Evolutionary conservation across 2,329 filamentous ascomycete genomes (phyloP).

Genomic region (Pseudofabraea citricarpa): DNA sequence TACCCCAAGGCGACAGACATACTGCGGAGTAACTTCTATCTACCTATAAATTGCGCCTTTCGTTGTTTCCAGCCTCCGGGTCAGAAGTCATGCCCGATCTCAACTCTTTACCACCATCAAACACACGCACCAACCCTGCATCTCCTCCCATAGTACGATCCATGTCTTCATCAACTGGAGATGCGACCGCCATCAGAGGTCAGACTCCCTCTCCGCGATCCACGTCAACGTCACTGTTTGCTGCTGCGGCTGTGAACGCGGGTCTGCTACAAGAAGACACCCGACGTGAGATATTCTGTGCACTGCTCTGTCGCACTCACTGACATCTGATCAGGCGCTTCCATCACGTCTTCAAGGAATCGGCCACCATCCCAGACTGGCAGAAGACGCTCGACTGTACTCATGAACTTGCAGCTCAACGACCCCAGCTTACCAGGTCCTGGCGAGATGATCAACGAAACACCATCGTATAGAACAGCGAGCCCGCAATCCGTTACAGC

Average conservation of each 20-base stretch:
- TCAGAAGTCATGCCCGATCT: slow-evolving; percentile 43
- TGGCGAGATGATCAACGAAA: slow-evolving; percentile 59
- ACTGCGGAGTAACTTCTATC: not conserved
- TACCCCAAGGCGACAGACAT: too few relatives aligned
- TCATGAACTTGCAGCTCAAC: slow-evolving; percentile 71
- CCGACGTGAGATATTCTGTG: slow-evolving; percentile 39
- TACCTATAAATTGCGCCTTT: not conserved
- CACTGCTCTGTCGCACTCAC: not conserved
- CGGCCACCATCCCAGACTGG: slow-evolving; percentile 43
- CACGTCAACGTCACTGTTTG: slow-evolving; percentile 67
- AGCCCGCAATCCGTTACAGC: slow-evolving; percentile 43
- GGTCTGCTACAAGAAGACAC: slow-evolving; percentile 64
- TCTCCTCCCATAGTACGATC: slow-evolving; percentile 32
- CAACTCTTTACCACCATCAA: slow-evolving; percentile 53
- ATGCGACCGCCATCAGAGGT: slow-evolving; percentile 25
- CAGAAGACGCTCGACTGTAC: slow-evolving; percentile 61
- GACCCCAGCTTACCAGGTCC: slow-evolving; percentile 63
- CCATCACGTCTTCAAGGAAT: slow-evolving; percentile 42
- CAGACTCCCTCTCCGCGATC: slow-evolving; percentile 58
- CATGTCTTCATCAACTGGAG: slow-evolving; percentile 30
- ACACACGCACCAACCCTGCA: slow-evolving; percentile 23
- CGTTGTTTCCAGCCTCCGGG: not conserved
- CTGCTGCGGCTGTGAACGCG: slow-evolving; percentile 73
- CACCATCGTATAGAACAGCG: slow-evolving; percentile 28
- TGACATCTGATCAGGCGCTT: slow-evolving; percentile 23